Evolutionary conservation across 129 eudicot species (phyloP).

Genomic region (Helianthus tuberosus): DNA sequence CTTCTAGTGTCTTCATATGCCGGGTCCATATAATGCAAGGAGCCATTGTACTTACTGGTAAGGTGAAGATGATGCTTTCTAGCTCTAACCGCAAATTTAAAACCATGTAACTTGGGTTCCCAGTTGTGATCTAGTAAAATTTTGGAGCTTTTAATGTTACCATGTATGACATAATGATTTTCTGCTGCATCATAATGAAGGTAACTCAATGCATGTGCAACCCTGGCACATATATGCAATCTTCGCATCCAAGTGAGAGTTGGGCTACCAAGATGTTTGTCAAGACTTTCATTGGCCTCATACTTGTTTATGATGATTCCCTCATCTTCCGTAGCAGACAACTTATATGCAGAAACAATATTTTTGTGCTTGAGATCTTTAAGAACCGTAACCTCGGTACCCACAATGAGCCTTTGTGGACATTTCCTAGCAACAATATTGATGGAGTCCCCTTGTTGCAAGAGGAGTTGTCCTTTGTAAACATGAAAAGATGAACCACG

Average conservation of each 20-base stretch:
- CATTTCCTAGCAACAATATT: conserved; percentile 48
- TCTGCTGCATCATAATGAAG: too few species aligned
- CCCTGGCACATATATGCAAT: neutral
- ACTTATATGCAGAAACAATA: conserved; percentile 48
- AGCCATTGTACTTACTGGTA: neutral
- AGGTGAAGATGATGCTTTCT: neutral
- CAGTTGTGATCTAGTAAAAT: too few species aligned
- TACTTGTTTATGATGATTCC: neutral
- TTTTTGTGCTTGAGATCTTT: conserved; percentile 48
- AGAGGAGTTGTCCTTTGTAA: conserved; percentile 34
- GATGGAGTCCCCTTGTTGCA: neutral
- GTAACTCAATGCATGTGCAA: neutral
- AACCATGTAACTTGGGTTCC: neutral
- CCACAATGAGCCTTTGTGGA: conserved; percentile 28
- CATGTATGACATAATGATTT: too few species aligned
- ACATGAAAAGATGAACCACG: conserved; percentile 57
- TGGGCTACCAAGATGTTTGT: neutral
- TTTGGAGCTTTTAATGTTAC: too few species aligned
- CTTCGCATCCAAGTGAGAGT: conserved; percentile 9
- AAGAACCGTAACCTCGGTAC: conserved; percentile 45
- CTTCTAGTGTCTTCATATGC: neutral
- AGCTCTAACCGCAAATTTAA: neutral
- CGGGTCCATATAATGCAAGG: neutral
- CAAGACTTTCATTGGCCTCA: neutral
- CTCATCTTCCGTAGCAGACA: neutral